phyloP scores from a whole-genome alignment of 2,329 filamentous ascomycete species.

The Xylariales sp. region DNA sequence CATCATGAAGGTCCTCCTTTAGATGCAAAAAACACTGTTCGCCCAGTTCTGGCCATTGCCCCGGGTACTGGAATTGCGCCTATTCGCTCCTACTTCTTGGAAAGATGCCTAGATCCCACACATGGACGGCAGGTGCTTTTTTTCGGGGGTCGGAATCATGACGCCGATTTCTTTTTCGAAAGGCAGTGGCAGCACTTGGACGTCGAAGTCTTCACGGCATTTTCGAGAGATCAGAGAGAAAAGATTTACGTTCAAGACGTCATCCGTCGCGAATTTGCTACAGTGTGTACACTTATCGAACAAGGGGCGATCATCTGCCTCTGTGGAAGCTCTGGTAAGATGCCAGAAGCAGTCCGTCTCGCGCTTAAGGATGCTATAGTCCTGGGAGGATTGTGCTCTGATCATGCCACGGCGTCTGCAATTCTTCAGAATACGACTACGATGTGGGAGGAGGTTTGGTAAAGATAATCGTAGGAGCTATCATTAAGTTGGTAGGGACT shows the following conservation, averaged over 20 bases:
- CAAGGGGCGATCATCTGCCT: constrained; percentile 43
- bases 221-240: constrained; percentile 61
- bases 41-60: constrained; percentile 71
- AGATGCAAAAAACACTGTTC: constrained; percentile 3
- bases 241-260: constrained; percentile 56
- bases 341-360: constrained; percentile 51
- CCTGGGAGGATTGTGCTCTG: constrained; percentile 24
- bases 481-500: no score
- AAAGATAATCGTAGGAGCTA: no score
- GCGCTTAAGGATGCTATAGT: constrained; percentile 48
- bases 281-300: constrained; percentile 32
- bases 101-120: constrained; percentile 45
- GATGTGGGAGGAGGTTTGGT: constrained; percentile 61
- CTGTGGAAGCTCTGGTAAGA: constrained; percentile 54
- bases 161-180: constrained; percentile 76
- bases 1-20: constrained; percentile 28
- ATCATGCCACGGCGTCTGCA: constrained; percentile 33
- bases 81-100: constrained; percentile 74
- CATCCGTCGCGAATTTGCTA: constrained; percentile 36
- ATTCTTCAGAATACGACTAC: constrained; percentile 26
- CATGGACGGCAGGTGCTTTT: constrained; percentile 52
- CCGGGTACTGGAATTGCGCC: constrained; percentile 87
- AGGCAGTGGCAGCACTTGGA: constrained; percentile 63
- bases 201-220: constrained; percentile 58
- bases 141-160: constrained; percentile 75